Evolutionary conservation across 306 rosid species (phyloP), one percentile per base, ranked within the genome.

Genomic region (Comarum palustre): DNA sequence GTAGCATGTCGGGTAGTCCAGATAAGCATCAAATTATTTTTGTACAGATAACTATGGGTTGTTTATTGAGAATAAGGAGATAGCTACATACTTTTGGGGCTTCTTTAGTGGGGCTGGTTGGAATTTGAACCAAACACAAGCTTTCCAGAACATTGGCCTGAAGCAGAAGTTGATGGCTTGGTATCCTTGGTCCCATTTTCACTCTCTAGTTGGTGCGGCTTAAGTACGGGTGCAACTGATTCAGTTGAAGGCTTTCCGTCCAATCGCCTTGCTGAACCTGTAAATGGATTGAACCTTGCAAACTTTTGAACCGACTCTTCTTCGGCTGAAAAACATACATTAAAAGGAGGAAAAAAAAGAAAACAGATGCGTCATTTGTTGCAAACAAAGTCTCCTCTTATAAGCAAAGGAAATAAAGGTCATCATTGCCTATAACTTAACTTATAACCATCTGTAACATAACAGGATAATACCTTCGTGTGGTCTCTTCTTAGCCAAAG

Each of bases 61-160:
- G 4, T 5, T 55, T 13, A 9, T 15, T 14, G 10, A 57, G 3
- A 78, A 62, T 13, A 58, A 41, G 29, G n/a, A 11, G 9, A 67
- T 0, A 52, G 13, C 19, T 47, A 25, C 58, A 52, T 71, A 87
- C 89, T 58, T 87, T 78, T 57, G 80, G 66, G 71, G 84, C 27
- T 76, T 77, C 71, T 58, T 31, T 67, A 31, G 13, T 25, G 1
- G 1, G 79, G 73, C 41, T 51, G 76, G 34, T 66, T 71, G 2
- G 27, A 69, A 73, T 46, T 81, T 72, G 87, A 81, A 50, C 89
- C 86, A 61, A 87, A 87, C 47, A 85, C 87, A 10, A 85, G 92
- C 78, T 75, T 87, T 80, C 88, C 85, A 69, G 80, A 29, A 50
- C 31, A 34, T 79, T 77, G 74, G n/a, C 29, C 59, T 1, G 76